phyloP scores from a whole-genome alignment of 2,329 filamentous ascomycete species.

The Penicillium sp. region DNA sequence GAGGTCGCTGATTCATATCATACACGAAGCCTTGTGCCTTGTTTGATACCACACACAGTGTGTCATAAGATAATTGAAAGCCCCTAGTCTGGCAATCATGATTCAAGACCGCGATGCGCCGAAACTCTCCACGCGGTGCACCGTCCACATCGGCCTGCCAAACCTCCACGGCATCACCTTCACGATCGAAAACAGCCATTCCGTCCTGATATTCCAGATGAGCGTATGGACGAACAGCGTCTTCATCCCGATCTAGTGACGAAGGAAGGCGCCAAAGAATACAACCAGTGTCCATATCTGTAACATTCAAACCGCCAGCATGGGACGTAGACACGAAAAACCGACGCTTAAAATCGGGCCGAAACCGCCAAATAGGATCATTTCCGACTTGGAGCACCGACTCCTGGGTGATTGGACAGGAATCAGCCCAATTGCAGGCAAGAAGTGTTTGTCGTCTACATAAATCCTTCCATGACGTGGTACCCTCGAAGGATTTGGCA shows the following conservation, averaged over 20 bases:
- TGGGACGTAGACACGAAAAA: conserved; percentile 49
- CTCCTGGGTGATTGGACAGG: conserved; percentile 37
- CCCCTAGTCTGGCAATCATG: conserved; percentile 48
- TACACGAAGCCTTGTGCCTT: conserved; percentile 49
- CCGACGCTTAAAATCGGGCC: conserved; percentile 48
- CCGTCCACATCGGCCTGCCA: conserved; percentile 44
- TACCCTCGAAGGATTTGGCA: conserved; percentile 34
- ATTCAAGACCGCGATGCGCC: conserved; percentile 40
- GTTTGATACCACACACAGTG: conserved; percentile 48
- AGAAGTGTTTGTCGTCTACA: conserved; percentile 45
- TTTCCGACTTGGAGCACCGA: conserved; percentile 44
- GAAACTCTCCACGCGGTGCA: conserved; percentile 40
- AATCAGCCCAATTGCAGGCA: conserved; percentile 38
- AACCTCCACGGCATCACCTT: conserved; percentile 47
- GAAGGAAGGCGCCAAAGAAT: conserved; percentile 42
- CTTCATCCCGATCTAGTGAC: conserved; percentile 21
- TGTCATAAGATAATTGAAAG: conserved; percentile 47
- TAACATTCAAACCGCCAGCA: conserved; percentile 47
- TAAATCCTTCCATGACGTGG: conserved; percentile 46
- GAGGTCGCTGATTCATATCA: conserved; percentile 40
- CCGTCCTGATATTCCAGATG: conserved; percentile 52
- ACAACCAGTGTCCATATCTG: conserved; percentile 47
- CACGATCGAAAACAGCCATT: conserved; percentile 47
- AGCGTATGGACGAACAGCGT: conserved; percentile 44
- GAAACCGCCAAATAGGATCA: conserved; percentile 48